These are phyloP conservation scores for Trichophaea hybrida DNA, from an alignment of 2,329 filamentous ascomycete species.

Conservation along the genomic window DNA sequence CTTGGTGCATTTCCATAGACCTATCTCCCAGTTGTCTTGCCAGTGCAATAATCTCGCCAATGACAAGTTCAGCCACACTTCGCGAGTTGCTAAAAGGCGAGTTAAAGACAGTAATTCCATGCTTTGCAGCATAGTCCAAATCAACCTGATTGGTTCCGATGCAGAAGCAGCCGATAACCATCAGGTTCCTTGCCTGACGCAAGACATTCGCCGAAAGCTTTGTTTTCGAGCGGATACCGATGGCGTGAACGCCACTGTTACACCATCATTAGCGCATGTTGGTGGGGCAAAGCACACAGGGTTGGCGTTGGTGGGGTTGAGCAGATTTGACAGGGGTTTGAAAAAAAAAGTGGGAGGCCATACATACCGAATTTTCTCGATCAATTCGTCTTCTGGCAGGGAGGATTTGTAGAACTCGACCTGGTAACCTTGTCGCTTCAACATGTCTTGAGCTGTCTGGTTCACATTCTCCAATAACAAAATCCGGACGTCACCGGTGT, in stretches of 20 bases:
- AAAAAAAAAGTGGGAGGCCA: not conserved
- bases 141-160: conserved; percentile 96
- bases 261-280: conserved; percentile 19
- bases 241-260: conserved; percentile 77
- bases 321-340: not conserved
- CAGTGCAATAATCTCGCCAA: conserved; percentile 80
- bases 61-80: conserved; percentile 90
- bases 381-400: conserved; percentile 79
- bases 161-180: conserved; percentile 96
- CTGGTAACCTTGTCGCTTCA: conserved; percentile 80
- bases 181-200: conserved; percentile 77
- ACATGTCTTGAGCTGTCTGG: conserved; percentile 68
- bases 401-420: conserved; percentile 84
- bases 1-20: conserved; percentile 83
- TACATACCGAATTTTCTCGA: conserved; percentile 81
- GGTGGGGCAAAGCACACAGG: not conserved
- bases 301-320: not conserved
- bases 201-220: conserved; percentile 79
- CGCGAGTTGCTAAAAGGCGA: conserved; percentile 97
- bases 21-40: conserved; percentile 88
- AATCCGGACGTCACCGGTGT: conserved; percentile 92
- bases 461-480: conserved; percentile 94
- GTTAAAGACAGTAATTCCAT: conserved; percentile 96
- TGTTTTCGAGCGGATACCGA: conserved; percentile 96
- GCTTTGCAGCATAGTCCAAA: conserved; percentile 63